phyloP scores from a whole-genome alignment of 2,329 filamentous ascomycete genomes.

The Fusarium bactridioides region DNA sequence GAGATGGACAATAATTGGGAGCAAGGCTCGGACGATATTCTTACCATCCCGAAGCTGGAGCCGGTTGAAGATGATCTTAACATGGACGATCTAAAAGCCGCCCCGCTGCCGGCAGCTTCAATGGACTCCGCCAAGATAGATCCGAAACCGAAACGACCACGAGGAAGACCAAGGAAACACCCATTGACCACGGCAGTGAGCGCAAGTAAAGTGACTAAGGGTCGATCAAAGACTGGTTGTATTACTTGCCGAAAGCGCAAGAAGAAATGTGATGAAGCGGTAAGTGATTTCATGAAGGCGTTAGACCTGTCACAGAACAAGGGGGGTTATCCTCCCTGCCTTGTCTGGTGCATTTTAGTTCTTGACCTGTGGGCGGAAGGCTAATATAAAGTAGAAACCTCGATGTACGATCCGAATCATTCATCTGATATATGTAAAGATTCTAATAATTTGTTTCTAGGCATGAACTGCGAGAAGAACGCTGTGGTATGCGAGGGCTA shows the following conservation, averaged over 20 bases:
- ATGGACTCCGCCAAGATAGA: conserved; percentile 37
- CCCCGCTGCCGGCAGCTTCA: conserved; percentile 37
- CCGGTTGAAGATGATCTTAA: conserved; percentile 64
- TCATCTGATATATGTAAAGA: background rate
- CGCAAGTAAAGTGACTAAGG: conserved; percentile 78
- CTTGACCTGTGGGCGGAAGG: background rate
- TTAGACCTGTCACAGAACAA: background rate
- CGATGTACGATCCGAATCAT: conserved; percentile 56
- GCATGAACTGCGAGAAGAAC: conserved; percentile 92
- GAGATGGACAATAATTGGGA: conserved; percentile 58
- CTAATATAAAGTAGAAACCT: conserved; percentile 23
- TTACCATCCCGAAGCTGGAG: conserved; percentile 64
- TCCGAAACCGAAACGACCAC: conserved; percentile 67
- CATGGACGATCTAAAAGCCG: conserved; percentile 60
- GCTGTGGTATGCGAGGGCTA: conserved; percentile 92
- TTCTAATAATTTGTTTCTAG: conserved; percentile 52
- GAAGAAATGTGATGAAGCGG: conserved; percentile 75
- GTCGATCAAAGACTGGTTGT: conserved; percentile 74
- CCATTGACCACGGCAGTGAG: conserved; percentile 67
- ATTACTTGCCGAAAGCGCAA: conserved; percentile 73
- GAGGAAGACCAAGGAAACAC: conserved; percentile 85
- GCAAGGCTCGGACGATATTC: conserved; percentile 53
- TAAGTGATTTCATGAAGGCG: conserved; percentile 1
- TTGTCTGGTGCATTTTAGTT: background rate
- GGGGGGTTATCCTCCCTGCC: background rate